Base-by-base conservation (phyloP, 148 eudicot genomes). In the Vaccinium darrowii region DNA sequence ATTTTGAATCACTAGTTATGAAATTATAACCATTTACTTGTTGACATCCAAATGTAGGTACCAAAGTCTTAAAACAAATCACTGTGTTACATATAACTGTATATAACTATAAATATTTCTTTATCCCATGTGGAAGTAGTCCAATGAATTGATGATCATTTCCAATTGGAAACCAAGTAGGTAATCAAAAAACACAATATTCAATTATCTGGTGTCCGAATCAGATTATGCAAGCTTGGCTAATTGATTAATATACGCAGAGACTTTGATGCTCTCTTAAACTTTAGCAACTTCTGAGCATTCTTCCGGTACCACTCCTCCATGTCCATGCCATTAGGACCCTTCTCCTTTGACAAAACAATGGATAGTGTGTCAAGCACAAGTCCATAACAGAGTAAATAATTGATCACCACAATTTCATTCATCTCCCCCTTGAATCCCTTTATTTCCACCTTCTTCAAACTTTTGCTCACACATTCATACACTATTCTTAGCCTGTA, bases 371-470 rank as follows among this genome's bases (percentile, higher is more conserved):
- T 63, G 50, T 86, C 51, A n/a, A 86, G 49, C 27, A 30, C 85
- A 12, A 5, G 33, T 15, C 85, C 85, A 57, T 39, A 43, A 2
- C 0, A 47, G 10, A 86, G 39, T 1, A 86, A 12, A 83, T 78
- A 83, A 10, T 71, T 33, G 14, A 86, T 25, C 30, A 52, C 79
- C 49, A 7, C 30, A 4, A 56, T 0, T 57, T 86, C 88, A 21
- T 69, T 54, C 5, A 5, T 4, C 23, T 71, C 52, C 9, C 88
- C 88, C 71, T 83, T 77, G 84, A 86, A 86, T 11, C 85, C 88
- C 14, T 53, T 83, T 16, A 83, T 18, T 36, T 77, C 62, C 49
- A 86, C 73, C 54, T 23, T 30, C 83, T 36, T 82, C 16, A 86
- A 25, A 12, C 60, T 69, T 39, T 14, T 60, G 12, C 11, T 81